Conservation (phyloP, 495 filamentous ascomycete genomes). For the Parachaetomium inaequale region DNA sequence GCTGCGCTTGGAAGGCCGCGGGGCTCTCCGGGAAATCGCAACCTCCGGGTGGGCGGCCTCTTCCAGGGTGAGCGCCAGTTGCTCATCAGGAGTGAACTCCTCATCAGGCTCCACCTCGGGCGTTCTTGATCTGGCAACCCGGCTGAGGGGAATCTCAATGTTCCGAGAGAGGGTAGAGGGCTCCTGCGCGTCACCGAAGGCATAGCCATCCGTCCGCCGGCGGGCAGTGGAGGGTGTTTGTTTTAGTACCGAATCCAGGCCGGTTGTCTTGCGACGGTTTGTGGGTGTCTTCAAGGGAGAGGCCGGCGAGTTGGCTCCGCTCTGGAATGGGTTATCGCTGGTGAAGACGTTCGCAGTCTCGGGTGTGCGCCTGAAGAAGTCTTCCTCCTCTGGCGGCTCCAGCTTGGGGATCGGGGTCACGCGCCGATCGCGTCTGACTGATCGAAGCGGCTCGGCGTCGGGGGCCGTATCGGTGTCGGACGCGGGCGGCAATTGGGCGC, state of each 20-base stretch:
- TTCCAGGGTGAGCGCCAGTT: slow-evolving; percentile 67
- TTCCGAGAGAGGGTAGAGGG: slow-evolving; percentile 36
- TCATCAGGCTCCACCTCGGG: slow-evolving; percentile 62
- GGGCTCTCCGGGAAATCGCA: slow-evolving; percentile 27
- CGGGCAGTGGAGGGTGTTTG: slow-evolving; percentile 33
- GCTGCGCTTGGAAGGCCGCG: slow-evolving; percentile 11
- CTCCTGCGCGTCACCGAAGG: slow-evolving; percentile 23
- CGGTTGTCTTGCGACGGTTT: slow-evolving; percentile 40
- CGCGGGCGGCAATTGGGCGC: slow-evolving; percentile 41
- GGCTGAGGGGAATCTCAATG: slow-evolving; percentile 48
- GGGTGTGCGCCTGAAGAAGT: slow-evolving; percentile 43
- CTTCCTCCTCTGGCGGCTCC: slow-evolving; percentile 40
- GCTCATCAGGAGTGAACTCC: slow-evolving; percentile 91
- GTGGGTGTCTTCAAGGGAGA: slow-evolving; percentile 38
- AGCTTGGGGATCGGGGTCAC: slow-evolving; percentile 45
- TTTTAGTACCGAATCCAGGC: slow-evolving; percentile 21
- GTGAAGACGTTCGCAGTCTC: slow-evolving; percentile 65
- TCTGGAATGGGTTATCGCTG: slow-evolving; percentile 92
- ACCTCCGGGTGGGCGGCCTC: slow-evolving; percentile 40
- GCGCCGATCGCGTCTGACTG: slow-evolving; percentile 28
- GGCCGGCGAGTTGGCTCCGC: slow-evolving; percentile 54
- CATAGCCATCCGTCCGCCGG: slow-evolving; percentile 35
- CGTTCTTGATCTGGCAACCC: slow-evolving; percentile 13
- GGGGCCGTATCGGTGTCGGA: slow-evolving; percentile 52
- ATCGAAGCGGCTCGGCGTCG: slow-evolving; percentile 31